Evolutionary conservation across 345 rosid genomes (phyloP), one percentile per base, ranked within the genome.

Genomic region (Populus ilicifolia): DNA sequence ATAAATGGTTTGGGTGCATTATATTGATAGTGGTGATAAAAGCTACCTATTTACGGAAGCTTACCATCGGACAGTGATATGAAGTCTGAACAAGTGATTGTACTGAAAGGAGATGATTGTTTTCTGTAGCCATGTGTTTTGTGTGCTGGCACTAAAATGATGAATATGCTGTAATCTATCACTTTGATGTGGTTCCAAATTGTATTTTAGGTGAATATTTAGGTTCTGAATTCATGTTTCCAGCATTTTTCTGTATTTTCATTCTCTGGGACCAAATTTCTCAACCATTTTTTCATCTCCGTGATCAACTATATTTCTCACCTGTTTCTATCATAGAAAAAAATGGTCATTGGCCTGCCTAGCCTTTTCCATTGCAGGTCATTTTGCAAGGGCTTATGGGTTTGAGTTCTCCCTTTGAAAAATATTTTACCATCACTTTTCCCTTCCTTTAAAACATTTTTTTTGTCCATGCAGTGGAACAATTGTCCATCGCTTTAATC

Each of bases 401-500:
- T 6, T 66, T 16, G 38, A 41, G 61, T 25, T 43, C 35, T 46
- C 21, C n/a, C 4, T 25, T 44, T 70, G n/a, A 41, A 12, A n/a
- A 12, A 59, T 21, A 33, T 8, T 38, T 68, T 36, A 36, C 13
- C 50, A 3, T 13, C 66, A 11, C 1, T 50, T 62, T 63, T 73
- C 29, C 25, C 59, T 63, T 18, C 17, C 23, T 30, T 25, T 38
- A n/a, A 69, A 43, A 6, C 70, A 10, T 74, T 30, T 8, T 50
- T 70, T 1, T 62, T 11, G 74, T 68, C 69, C 75, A 23, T 75
- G 79, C 83, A 96, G 97, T 77, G 95, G 99, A 73, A 88, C 83
- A 85, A 70, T 79, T 29, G 64, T 71, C 25, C 91, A 85, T 70
- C 86, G 83, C 52, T 93, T 92, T 86, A 86, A 93, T 52, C 97